Conservation (phyloP, 306 rosid genomes). For the Cyclanthera cordifolia region DNA sequence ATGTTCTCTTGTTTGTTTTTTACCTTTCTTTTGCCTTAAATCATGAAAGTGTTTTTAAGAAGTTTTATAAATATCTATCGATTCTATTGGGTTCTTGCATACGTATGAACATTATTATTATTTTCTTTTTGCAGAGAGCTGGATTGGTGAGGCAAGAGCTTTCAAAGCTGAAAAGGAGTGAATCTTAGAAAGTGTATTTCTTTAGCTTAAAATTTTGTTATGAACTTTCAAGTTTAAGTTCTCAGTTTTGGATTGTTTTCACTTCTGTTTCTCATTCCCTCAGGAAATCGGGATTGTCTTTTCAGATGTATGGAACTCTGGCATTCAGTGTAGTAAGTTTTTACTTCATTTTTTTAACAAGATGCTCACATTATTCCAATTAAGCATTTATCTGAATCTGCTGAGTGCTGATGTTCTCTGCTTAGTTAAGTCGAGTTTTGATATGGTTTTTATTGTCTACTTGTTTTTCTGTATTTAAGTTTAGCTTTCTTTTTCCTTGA, state of each 20-base stretch:
- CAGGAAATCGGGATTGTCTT: not conserved
- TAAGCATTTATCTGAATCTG: conserved; percentile 5
- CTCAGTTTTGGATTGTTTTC: not conserved
- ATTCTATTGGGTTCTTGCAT: not conserved
- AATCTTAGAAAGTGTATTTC: conserved; percentile 22
- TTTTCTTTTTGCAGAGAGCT: conserved; percentile 48
- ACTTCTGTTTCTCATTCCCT: not conserved
- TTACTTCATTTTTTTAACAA: not conserved
- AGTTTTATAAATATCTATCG: not conserved
- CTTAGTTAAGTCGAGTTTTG: not conserved
- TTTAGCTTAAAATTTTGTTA: not conserved
- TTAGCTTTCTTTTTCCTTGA: not conserved
- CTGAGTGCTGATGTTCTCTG: not conserved
- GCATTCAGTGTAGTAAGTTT: not conserved
- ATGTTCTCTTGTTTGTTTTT: not conserved
- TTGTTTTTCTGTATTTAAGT: not conserved
- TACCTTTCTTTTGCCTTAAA: not conserved
- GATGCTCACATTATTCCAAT: not conserved
- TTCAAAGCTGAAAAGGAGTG: conserved; percentile 55
- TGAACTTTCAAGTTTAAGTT: not conserved
- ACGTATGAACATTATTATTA: not conserved
- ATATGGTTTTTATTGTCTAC: not conserved
- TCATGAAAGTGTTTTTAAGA: not conserved
- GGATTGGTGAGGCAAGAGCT: conserved; percentile 77
- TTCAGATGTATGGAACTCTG: not conserved